Conservation (phyloP, 441 rosid genomes). For the Populus hybrid region DNA sequence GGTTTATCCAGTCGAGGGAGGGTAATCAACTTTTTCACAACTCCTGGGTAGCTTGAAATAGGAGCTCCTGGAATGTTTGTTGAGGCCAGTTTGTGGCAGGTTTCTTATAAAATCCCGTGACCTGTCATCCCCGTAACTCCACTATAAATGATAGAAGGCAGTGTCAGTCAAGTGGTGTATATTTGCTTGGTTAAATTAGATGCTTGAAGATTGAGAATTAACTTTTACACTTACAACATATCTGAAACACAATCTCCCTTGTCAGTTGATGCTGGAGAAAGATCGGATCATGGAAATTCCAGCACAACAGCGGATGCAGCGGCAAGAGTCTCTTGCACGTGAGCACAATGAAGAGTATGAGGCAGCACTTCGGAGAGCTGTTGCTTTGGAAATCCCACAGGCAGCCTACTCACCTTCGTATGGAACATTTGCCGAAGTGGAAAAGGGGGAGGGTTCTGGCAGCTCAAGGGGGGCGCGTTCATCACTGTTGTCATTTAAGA, state of each 20-base stretch:
- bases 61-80: background rate
- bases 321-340: constrained; percentile 55
- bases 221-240: background rate
- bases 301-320: constrained; percentile 67
- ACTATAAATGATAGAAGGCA: background rate
- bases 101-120: background rate
- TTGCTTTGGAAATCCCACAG: constrained; percentile 54
- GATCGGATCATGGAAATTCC: constrained; percentile 74
- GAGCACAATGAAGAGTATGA: constrained; percentile 75
- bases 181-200: background rate
- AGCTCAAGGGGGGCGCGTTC: constrained; percentile 37
- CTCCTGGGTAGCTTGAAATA: background rate
- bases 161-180: background rate
- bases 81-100: background rate
- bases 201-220: background rate
- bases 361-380: constrained; percentile 76
- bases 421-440: constrained; percentile 70
- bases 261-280: constrained; percentile 72
- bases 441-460: constrained; percentile 49
- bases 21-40: background rate
- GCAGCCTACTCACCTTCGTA: constrained; percentile 53
- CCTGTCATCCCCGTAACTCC: background rate
- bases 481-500: constrained; percentile 37
- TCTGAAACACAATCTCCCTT: constrained; percentile 2
- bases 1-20: background rate